These are phyloP conservation scores for Talaromyces funiculosus DNA, from an alignment of 2,329 filamentous ascomycete species.

Conservation along the genomic window DNA sequence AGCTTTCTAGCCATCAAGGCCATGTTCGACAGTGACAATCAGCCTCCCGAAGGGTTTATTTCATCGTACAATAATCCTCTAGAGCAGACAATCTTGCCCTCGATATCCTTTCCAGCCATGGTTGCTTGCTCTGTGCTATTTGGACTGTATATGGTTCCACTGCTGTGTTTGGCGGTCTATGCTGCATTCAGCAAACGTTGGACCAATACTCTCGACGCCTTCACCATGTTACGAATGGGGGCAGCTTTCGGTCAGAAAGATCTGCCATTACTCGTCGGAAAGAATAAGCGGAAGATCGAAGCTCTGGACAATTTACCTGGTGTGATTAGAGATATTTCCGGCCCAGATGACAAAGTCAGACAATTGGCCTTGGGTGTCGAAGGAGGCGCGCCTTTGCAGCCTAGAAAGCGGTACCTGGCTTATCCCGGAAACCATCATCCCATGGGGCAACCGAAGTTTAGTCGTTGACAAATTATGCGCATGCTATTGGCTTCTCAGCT, in stretches of 20 bases:
- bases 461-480: neutral
- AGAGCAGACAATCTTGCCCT: constrained; percentile 1
- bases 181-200: neutral
- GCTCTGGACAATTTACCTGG: constrained; percentile 3
- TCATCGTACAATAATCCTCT: neutral
- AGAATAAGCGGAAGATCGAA: neutral
- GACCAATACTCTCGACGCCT: constrained; percentile 7
- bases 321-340: constrained; percentile 10
- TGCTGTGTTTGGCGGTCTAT: constrained; percentile 8
- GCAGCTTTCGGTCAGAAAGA: constrained; percentile 5
- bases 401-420: neutral
- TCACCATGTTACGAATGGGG: constrained; percentile 12
- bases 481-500: neutral
- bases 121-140: constrained; percentile 7
- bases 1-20: constrained; percentile 5
- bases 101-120: neutral
- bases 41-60: neutral
- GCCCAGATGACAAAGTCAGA: constrained; percentile 5
- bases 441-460: neutral
- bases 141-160: constrained; percentile 6
- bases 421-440: constrained; percentile 11
- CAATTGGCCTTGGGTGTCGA: constrained; percentile 8
- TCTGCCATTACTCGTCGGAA: constrained; percentile 6
- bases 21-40: neutral
- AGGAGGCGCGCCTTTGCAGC: neutral